Base-by-base conservation (phyloP, 805 yeast genomes). In the Metschnikowia amazonensis region DNA sequence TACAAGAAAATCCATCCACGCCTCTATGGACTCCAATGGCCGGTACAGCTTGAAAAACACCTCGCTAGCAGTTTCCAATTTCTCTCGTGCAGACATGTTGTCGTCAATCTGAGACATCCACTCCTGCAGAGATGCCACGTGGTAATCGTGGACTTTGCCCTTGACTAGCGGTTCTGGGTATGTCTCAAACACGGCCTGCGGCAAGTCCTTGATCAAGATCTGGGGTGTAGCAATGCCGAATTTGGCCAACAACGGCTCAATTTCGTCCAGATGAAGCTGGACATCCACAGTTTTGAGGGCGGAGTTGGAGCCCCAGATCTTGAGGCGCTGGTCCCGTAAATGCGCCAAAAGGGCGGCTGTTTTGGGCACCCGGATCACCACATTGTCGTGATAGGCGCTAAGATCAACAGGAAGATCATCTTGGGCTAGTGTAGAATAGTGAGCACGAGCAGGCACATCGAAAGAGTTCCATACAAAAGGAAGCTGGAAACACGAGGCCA, bases 21-120 rank as follows among this genome's bases (percentile, higher is more conserved):
- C 68, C 55, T 86, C 75, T 16, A 89, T 82, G 3, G 88, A 76
- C 25, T 77, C 76, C 48, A 87, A 66, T 25, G 84, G 80, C 48
- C 90, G 72, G 64, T 80, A 89, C 42, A 80, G 82, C 49, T 74
- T 76, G 63, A 89, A 89, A 60, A 89, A 89, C 3, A 80, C 50
- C 47, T 82, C 86, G 0, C 70, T 55, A 42, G 54, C 39, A 9
- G 44, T 45, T 24, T n/a, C 24, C 32, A 48, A 38, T 24, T 30
- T 43, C 36, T 47, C 46, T 7, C 24, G 32, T 1, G 45, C 21
- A 5, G 52, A n/a, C 50, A 43, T 43, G 16, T 29, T 9, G 7
- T 25, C 36, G 28, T 24, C 21, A 5, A 27, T 32, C 5, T 18
- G 11, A 5, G 38, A 33, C 29, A 18, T 14, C 25, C 44, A 32